Base-by-base conservation (phyloP, 352 stramenopile species). In the Aphanomyces cochlioides region DNA sequence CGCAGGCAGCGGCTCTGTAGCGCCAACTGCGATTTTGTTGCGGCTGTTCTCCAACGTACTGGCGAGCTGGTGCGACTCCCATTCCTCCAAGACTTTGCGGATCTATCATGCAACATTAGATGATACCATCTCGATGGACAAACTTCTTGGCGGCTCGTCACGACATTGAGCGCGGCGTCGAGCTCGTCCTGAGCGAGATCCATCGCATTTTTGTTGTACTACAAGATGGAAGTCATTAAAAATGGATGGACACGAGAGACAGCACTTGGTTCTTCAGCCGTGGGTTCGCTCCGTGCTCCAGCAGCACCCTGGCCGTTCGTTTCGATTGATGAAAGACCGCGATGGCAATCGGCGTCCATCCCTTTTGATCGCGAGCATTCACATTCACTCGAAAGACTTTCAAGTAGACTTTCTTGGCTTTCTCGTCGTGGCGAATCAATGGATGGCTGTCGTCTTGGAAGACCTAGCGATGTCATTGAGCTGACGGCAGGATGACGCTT, bases 161-260 rank as follows among this genome's bases (percentile, higher is more conserved):
- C 79, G 3, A 97, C 79, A 59, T 92, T 92, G 10, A 84, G 74
- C 5, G 88, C 89, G 3, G 89, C 88, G 53, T 96, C 90, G 17
- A 96, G 65, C 21, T 96, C 86, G 58, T 96, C 90, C 67, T 96
- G 89, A 3, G 90, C 90, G 40, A 96, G 85, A 69, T 96, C 90
- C 50, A 90, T 96, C 0, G 88, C 87, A 56, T 84, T 93, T 67
- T 96, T 96, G 74, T 95, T 94, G 79, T 96, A 96, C 36, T 59
- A 58, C 19, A n/a, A 37, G 7, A 57, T 53, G 17, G 12, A 43
- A 19, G 7, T 17, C 4, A 71, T 48, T 8, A 13, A 45, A 15
- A 34, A 34, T 36, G 54, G 5, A 15, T 28, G 10, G 37, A 39
- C 8, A 65, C 28, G 0, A 2, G 28, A 28, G 28, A 28, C 28